Evolutionary conservation across 2,329 filamentous ascomycete species (phyloP).

Genomic region (Claviceps arundinis): DNA sequence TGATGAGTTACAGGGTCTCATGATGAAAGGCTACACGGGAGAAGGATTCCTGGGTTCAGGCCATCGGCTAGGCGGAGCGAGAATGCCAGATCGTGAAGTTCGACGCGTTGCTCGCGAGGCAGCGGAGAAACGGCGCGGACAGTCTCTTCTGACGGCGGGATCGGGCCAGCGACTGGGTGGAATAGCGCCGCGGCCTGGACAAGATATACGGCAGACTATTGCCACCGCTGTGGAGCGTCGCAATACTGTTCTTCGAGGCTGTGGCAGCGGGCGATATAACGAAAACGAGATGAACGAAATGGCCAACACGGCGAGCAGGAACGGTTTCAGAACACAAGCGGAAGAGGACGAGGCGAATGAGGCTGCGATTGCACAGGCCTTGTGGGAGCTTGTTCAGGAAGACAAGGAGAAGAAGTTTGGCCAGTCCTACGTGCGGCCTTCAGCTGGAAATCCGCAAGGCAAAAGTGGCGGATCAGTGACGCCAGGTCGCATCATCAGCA

Average conservation of each 20-base stretch:
- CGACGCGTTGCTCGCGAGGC: constrained; percentile 59
- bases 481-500: constrained; percentile 8
- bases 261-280: constrained; percentile 57
- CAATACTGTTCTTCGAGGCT: constrained; percentile 55
- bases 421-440: constrained; percentile 35
- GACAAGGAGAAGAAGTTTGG: constrained; percentile 45
- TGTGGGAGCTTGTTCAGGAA: constrained; percentile 78
- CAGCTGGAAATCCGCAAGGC: constrained; percentile 16
- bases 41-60: constrained; percentile 76
- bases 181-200: constrained; percentile 33
- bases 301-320: constrained; percentile 47
- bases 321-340: constrained; percentile 70
- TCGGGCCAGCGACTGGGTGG: constrained; percentile 66
- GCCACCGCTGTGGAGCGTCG: constrained; percentile 58
- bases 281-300: constrained; percentile 54
- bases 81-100: constrained; percentile 59
- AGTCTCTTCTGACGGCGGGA: constrained; percentile 43
- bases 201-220: constrained; percentile 60
- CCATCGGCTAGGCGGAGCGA: constrained; percentile 52
- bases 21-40: constrained; percentile 75
- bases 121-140: constrained; percentile 53
- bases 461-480: constrained; percentile 19
- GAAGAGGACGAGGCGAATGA: constrained; percentile 87
- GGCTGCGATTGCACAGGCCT: constrained; percentile 67
- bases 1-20: constrained; percentile 66